Conservation (phyloP, 352 stramenopile species). For the Phytophthora pini region DNA sequence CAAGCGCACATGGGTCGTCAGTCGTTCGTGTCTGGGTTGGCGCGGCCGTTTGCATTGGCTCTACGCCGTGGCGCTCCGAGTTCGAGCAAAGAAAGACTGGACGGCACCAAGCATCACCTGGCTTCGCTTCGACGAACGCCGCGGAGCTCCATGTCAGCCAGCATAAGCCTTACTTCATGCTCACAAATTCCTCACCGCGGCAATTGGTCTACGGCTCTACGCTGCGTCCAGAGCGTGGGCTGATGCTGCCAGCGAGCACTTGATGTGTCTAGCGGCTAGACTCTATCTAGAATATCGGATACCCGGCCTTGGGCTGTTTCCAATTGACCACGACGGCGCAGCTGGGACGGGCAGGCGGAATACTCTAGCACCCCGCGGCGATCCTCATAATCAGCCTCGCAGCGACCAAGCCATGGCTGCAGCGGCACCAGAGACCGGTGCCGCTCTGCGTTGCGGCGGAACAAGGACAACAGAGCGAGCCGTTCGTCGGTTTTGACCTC, state of each 20-base stretch:
- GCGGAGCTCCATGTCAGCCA: conserved; percentile 5
- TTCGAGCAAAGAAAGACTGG: conserved; percentile 17
- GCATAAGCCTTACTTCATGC: too few species aligned
- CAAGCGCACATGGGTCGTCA: conserved; percentile 4
- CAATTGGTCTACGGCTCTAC: conserved; percentile 1
- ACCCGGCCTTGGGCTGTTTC: background rate
- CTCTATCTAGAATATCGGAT: too few species aligned
- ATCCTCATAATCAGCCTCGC: conserved; percentile 17
- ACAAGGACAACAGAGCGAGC: background rate
- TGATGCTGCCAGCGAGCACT: background rate
- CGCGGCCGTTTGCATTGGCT: conserved; percentile 26
- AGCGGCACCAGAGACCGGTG: background rate
- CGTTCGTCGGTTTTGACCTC: background rate
- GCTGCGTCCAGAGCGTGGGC: background rate
- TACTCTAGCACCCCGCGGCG: conserved; percentile 15
- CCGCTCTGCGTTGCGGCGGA: background rate
- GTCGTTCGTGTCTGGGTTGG: conserved; percentile 4
- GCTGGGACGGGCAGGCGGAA: conserved; percentile 20
- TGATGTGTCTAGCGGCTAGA: conserved; percentile 9
- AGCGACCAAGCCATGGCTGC: background rate
- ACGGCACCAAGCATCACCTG: background rate
- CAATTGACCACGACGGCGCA: background rate
- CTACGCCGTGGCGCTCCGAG: background rate
- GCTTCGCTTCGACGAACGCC: background rate
- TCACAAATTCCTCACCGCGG: background rate